These are phyloP conservation scores for Peribolospora kevripleyi DNA, from an alignment of 768 basidiomycete species.

Conservation along the genomic window DNA sequence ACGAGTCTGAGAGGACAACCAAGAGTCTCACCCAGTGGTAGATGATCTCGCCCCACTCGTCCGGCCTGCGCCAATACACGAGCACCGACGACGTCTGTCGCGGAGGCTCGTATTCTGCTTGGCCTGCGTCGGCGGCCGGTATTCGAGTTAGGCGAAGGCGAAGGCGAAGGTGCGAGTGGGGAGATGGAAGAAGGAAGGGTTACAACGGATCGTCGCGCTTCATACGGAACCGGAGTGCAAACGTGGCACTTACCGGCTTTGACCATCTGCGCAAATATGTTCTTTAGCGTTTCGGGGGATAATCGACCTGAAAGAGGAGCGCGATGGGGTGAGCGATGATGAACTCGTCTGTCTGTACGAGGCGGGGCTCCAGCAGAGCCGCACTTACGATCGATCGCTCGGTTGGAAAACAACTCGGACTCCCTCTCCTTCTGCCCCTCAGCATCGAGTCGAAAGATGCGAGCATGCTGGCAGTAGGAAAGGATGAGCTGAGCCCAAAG, in stretches of 20 bases:
- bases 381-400: constrained; percentile 17
- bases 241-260: neutral
- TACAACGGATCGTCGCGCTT: neutral
- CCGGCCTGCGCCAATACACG: constrained; percentile 23
- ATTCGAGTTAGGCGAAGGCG: constrained; percentile 2
- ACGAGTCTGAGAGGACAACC: neutral
- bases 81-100: constrained; percentile 17
- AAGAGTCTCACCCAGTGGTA: constrained; percentile 21
- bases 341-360: neutral
- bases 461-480: constrained; percentile 15
- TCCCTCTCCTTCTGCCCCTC: constrained; percentile 10
- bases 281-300: neutral
- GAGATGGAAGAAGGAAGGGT: neutral
- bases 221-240: neutral
- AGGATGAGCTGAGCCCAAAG: constrained; percentile 22
- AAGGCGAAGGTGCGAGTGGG: neutral
- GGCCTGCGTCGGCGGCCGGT: constrained; percentile 9
- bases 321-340: neutral
- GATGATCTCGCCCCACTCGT: constrained; percentile 22
- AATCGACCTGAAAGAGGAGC: neutral
- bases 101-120: constrained; percentile 15
- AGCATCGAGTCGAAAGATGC: constrained; percentile 16
- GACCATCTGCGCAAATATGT: neutral
- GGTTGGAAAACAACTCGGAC: constrained; percentile 18
- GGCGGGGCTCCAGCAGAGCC: neutral